Conservation (phyloP, 2,329 filamentous ascomycete genomes). For the Xylariaceae sp. region DNA sequence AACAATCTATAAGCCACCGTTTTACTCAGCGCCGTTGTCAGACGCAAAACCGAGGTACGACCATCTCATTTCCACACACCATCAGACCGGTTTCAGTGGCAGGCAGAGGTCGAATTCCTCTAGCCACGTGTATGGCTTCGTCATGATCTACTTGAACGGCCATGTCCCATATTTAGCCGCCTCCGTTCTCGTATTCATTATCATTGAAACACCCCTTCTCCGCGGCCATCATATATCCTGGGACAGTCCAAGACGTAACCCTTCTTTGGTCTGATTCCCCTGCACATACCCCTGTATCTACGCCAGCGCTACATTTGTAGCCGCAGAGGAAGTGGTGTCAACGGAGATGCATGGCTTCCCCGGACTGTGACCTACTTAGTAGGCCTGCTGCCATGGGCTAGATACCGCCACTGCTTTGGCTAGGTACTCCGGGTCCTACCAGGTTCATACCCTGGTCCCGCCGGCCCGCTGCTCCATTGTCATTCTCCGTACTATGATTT, state of each 20-base stretch:
- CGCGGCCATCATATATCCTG: not conserved
- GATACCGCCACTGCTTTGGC: conserved; percentile 4
- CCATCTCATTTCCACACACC: conserved; percentile 20
- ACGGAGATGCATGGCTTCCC: conserved; percentile 16
- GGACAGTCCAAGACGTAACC: not conserved
- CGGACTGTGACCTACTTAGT: conserved; percentile 1
- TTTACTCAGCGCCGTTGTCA: not conserved
- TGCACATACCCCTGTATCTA: conserved; percentile 2
- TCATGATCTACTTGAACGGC: conserved; percentile 6
- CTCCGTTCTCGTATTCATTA: conserved; percentile 8
- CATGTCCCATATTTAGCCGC: conserved; percentile 8
- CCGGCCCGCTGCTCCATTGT: not conserved
- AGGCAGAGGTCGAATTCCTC: conserved; percentile 3
- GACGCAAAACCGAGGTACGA: conserved; percentile 17
- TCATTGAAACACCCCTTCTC: conserved; percentile 2
- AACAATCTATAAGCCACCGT: not conserved
- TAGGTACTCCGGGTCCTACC: conserved; percentile 5
- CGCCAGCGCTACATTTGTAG: conserved; percentile 10
- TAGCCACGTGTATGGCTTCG: conserved; percentile 18
- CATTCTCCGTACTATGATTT: not conserved
- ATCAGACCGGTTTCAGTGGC: conserved; percentile 9
- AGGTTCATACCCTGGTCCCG: conserved; percentile 2
- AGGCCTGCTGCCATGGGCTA: conserved; percentile 2
- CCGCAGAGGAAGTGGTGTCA: conserved; percentile 12
- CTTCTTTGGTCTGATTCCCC: not conserved